phyloP scores from a whole-genome alignment of 257 asterid species.

The Forsythia viridissima region DNA sequence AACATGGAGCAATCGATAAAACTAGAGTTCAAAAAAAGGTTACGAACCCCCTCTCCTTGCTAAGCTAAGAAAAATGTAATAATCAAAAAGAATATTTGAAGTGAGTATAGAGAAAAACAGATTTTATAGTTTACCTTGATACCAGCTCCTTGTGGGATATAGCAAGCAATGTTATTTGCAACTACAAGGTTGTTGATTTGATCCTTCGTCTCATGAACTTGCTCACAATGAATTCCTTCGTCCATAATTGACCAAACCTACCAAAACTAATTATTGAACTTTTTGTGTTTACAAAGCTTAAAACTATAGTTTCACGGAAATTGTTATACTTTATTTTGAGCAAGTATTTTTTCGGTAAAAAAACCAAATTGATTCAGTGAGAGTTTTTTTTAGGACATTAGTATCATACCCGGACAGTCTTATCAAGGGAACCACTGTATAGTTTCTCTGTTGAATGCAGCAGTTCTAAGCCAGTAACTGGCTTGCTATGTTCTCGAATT shows the following conservation, averaged over 20 bases:
- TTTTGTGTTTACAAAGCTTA: neutral
- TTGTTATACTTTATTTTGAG: neutral
- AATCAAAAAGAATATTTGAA: neutral
- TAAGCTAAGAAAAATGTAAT: neutral
- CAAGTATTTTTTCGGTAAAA: neutral
- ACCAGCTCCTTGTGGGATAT: conserved; percentile 82
- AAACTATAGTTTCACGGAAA: neutral
- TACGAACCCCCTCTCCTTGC: no score
- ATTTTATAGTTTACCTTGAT: conserved; percentile 51
- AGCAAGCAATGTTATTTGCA: conserved; percentile 66
- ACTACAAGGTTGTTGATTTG: conserved; percentile 58
- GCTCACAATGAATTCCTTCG: conserved; percentile 62
- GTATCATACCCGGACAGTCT: conserved; percentile 63
- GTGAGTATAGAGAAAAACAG: no score
- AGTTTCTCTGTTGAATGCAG: conserved; percentile 57
- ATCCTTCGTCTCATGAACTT: conserved; percentile 80
- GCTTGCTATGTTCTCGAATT: conserved; percentile 65
- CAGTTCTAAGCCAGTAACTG: conserved; percentile 65
- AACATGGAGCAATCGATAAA: no score
- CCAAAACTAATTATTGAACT: conserved; percentile 8
- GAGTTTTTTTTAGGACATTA: neutral
- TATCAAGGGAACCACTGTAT: conserved; percentile 86
- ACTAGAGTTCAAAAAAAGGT: neutral
- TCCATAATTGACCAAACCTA: conserved; percentile 65
- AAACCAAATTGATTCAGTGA: neutral